These are phyloP conservation scores for Ilyonectria robusta DNA, from an alignment of 2,329 filamentous ascomycete genomes.

Conservation along the genomic window DNA sequence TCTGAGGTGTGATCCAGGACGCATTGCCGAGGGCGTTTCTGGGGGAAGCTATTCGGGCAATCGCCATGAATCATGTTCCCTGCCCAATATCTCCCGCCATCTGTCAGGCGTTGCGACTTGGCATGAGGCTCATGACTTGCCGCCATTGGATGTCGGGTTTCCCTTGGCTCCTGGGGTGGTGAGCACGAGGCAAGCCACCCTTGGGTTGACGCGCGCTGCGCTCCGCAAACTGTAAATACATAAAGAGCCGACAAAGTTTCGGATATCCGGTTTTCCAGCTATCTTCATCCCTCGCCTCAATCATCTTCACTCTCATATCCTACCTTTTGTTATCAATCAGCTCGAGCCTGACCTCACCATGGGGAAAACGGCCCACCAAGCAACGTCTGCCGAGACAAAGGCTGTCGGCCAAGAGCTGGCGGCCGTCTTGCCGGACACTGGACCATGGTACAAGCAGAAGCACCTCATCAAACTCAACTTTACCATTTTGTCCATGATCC, in stretches of 20 bases:
- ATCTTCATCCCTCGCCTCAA: not conserved
- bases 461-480: slow-evolving; percentile 12
- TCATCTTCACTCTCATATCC: not conserved
- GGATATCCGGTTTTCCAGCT: not conserved
- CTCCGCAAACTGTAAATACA: not conserved
- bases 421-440: slow-evolving; percentile 4
- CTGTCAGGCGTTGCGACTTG: too few relatives aligned
- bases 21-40: too few relatives aligned
- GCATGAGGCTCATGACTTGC: too few relatives aligned
- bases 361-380: slow-evolving; percentile 9
- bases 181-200: not conserved
- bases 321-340: not conserved
- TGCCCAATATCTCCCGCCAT: too few relatives aligned
- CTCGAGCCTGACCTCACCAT: slow-evolving; percentile 1
- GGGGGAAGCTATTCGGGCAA: too few relatives aligned
- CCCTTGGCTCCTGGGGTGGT: too few relatives aligned
- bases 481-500: slow-evolving; percentile 48
- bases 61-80: too few relatives aligned
- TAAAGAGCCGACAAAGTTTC: not conserved
- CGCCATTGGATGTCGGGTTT: too few relatives aligned
- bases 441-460: slow-evolving; percentile 15
- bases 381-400: slow-evolving; percentile 2
- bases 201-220: not conserved
- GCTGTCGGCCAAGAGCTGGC: slow-evolving; percentile 15
- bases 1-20: too few relatives aligned